Base-by-base conservation (phyloP, 257 asterid genomes). In the Solanum neorickii region DNA sequence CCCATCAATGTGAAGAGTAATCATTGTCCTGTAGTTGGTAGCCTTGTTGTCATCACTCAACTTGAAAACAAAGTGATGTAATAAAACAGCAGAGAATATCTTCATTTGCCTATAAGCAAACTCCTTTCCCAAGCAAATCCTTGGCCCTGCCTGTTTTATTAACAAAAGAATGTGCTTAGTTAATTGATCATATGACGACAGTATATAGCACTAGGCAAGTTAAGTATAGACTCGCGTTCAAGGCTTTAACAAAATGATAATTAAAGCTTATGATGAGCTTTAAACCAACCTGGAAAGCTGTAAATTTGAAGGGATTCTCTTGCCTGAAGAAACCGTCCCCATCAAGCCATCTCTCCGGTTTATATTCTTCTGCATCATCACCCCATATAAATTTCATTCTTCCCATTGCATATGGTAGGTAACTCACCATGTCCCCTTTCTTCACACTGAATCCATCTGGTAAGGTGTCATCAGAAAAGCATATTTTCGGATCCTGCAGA, bases 51-150 rank as follows among this genome's bases (percentile, higher is more conserved):
- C 94, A 82, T 94, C 94, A 39, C 83, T 68, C 85, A 91, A 20
- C 88, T 89, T 91, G 89, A 93, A 93, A 65, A 83, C 86, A 42
- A 94, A 94, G 89, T 89, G 91, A 20, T 90, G 52, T 80, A 92
- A 37, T 31, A 93, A 41, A 76, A 92, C 91, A 20, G 95, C 92
- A 69, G 92, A 86, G 74, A 91, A 89, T 82, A 91, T 92, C 93
- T 92, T 93, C 97, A 94, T 94, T 85, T 94, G 97, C 89, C 93
- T 85, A 69, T 93, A 92, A 46, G 95, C 97, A 91, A 93, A 94
- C 41, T 94, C 95, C 89, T 90, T 93, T 13, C 97, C 97, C 75
- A 93, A 85, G 89, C 94, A 93, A 42, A 91, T 91, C 31, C 94
- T 72, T 1, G 93, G 97, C 9, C 92, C 97, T 23, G 95, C 95